Conservation (phyloP, 352 stramenopile genomes). For the Pythium rhizo-oryzae region DNA sequence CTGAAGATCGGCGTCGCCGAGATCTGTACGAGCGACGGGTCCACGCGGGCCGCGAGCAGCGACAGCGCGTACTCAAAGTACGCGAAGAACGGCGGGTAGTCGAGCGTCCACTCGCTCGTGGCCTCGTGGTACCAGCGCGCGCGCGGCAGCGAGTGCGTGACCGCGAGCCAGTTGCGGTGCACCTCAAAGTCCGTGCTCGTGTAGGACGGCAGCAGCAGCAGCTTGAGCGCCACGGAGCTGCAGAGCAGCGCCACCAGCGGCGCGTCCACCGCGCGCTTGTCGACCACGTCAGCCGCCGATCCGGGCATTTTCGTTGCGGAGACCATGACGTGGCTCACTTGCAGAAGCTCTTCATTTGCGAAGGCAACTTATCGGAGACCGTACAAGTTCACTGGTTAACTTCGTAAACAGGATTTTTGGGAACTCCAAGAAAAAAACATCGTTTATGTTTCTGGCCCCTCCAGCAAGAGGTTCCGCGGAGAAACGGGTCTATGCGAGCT, state of each 20-base stretch:
- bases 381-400: neutral
- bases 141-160: slow-evolving; percentile 91
- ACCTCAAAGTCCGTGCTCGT: slow-evolving; percentile 98
- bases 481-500: slow-evolving; percentile 43
- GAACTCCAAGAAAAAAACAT: neutral
- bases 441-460: neutral
- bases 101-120: slow-evolving; percentile 96
- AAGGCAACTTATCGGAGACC: neutral
- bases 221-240: slow-evolving; percentile 71
- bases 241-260: slow-evolving; percentile 51
- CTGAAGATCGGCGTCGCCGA: slow-evolving; percentile 63
- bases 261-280: slow-evolving; percentile 35
- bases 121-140: slow-evolving; percentile 95
- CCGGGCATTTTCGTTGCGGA: neutral
- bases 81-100: slow-evolving; percentile 99
- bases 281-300: neutral
- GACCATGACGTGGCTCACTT: slow-evolving; percentile 1
- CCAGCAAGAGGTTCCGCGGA: neutral
- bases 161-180: slow-evolving; percentile 98
- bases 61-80: slow-evolving; percentile 94
- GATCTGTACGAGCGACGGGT: slow-evolving; percentile 69
- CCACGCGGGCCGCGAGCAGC: slow-evolving; percentile 54
- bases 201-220: slow-evolving; percentile 94
- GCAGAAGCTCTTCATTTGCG: neutral
- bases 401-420: neutral